Evolutionary conservation across 495 filamentous ascomycete species (phyloP).

Genomic region (Aspergillus taichungensis): DNA sequence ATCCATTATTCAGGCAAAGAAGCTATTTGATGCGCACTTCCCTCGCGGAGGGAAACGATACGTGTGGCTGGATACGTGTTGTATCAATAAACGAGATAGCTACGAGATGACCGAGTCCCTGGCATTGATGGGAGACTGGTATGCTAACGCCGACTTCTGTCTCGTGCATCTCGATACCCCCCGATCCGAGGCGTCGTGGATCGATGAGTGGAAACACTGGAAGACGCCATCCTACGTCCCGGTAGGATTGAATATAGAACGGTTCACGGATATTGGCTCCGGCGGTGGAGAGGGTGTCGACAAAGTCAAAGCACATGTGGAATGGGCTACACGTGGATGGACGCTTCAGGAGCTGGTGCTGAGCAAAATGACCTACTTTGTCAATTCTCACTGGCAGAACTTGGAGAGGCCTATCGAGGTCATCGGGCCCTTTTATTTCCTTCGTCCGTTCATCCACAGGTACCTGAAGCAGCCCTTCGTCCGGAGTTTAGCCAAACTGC

Average conservation of each 20-base stretch:
- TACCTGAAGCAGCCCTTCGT: slow-evolving; percentile 13
- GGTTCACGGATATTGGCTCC: too few relatives aligned
- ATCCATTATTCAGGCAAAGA: slow-evolving; percentile 21
- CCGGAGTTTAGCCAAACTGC: not conserved
- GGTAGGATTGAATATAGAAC: too few relatives aligned
- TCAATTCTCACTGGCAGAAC: slow-evolving; percentile 29
- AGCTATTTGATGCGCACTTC: slow-evolving; percentile 28
- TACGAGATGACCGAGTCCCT: slow-evolving; percentile 33
- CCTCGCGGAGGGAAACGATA: slow-evolving; percentile 28
- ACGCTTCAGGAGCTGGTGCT: slow-evolving; percentile 42
- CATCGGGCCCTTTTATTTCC: slow-evolving; percentile 31
- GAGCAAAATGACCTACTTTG: slow-evolving; percentile 38
- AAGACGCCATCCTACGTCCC: not conserved
- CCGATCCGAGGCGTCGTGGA: slow-evolving; percentile 8
- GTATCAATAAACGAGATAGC: slow-evolving; percentile 36
- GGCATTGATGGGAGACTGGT: slow-evolving; percentile 42
- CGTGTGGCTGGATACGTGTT: slow-evolving; percentile 42
- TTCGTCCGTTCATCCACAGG: slow-evolving; percentile 25
- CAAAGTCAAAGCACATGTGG: too few relatives aligned
- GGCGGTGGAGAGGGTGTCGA: too few relatives aligned
- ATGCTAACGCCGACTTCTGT: slow-evolving; percentile 37
- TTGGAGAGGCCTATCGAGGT: slow-evolving; percentile 27
- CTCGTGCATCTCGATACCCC: slow-evolving; percentile 36
- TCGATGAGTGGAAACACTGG: slow-evolving; percentile 20
- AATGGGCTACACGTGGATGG: slow-evolving; percentile 36